These are phyloP conservation scores for Ustulina deusta DNA, from an alignment of 2,329 filamentous ascomycete species.

Conservation along the genomic window DNA sequence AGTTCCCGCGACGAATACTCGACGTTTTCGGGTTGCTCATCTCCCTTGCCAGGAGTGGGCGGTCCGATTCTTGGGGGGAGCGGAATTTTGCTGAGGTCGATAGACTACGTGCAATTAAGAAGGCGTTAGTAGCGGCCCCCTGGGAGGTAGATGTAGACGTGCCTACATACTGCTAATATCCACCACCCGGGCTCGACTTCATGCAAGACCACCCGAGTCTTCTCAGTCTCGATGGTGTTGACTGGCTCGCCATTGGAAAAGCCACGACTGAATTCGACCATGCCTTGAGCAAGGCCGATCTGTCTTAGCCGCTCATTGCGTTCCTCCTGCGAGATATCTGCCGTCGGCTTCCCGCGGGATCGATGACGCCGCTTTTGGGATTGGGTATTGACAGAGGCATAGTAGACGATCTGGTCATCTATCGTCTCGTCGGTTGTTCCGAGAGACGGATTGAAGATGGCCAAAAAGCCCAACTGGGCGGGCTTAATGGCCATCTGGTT, in stretches of 20 bases:
- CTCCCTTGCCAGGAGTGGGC: slow-evolving; percentile 50
- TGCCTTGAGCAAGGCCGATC: slow-evolving; percentile 95
- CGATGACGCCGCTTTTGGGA: slow-evolving; percentile 57
- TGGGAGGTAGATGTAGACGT: not conserved
- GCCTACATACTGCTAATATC: slow-evolving; percentile 81
- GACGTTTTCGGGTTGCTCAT: slow-evolving; percentile 60
- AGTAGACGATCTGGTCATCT: slow-evolving; percentile 90
- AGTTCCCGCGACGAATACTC: slow-evolving; percentile 94
- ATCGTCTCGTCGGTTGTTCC: slow-evolving; percentile 74
- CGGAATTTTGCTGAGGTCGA: slow-evolving; percentile 80
- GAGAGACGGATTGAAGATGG: slow-evolving; percentile 90
- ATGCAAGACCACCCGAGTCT: slow-evolving; percentile 83
- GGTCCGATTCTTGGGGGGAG: slow-evolving; percentile 67
- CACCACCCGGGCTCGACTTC: slow-evolving; percentile 95
- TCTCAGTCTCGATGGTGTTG: slow-evolving; percentile 91
- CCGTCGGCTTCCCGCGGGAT: slow-evolving; percentile 57
- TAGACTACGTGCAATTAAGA: slow-evolving; percentile 65
- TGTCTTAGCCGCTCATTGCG: slow-evolving; percentile 89
- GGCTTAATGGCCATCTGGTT: slow-evolving; percentile 65
- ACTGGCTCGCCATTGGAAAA: slow-evolving; percentile 84
- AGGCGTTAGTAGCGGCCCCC: slow-evolving; percentile 32
- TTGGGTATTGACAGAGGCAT: slow-evolving; percentile 72
- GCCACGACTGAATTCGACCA: slow-evolving; percentile 90
- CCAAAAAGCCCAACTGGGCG: slow-evolving; percentile 88
- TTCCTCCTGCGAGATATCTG: slow-evolving; percentile 69